Percentiles rank a stretch among this genome's conserved stretches.
Evolutionary conservation across 176 grass and related monocot species (phyloP).

Genomic region (Tillandsia leiboldiana): DNA sequence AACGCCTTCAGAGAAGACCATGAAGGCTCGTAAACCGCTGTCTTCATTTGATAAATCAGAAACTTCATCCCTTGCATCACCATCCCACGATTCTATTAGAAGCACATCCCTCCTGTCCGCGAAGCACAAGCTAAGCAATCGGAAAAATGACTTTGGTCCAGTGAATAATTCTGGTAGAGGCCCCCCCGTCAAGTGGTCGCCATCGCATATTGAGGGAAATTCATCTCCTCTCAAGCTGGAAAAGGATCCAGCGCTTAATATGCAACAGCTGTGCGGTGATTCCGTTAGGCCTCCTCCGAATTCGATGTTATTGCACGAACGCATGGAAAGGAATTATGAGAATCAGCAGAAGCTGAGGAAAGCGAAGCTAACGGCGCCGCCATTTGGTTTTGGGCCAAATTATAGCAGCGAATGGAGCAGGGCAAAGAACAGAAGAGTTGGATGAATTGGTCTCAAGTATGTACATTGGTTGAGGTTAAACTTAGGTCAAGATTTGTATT

Average conservation of each 20-base stretch:
- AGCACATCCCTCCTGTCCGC: conserved; percentile 27
- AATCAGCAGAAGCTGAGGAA: conserved; percentile 88
- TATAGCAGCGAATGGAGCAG: conserved; percentile 65
- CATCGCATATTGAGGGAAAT: conserved; percentile 32
- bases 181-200: conserved; percentile 48
- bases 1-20: conserved; percentile 55
- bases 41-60: conserved; percentile 39
- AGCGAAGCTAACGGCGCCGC: conserved; percentile 52
- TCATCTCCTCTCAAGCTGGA: conserved; percentile 36
- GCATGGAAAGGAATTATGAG: conserved; percentile 60
- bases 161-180: conserved; percentile 51
- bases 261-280: conserved; percentile 43
- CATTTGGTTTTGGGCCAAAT: conserved; percentile 29
- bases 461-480: neutral
- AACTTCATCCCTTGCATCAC: conserved; percentile 37
- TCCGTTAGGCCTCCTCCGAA: conserved; percentile 32
- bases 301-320: conserved; percentile 36
- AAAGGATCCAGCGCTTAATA: conserved; percentile 22
- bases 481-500: neutral
- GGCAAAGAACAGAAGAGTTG: conserved; percentile 70
- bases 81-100: conserved; percentile 43
- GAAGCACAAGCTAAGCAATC: conserved; percentile 41
- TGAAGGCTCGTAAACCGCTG: conserved; percentile 63
- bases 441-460: neutral
- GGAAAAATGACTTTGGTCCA: conserved; percentile 46